phyloP scores from a whole-genome alignment of 495 filamentous ascomycete genomes.

The Ascobolus immersus region DNA sequence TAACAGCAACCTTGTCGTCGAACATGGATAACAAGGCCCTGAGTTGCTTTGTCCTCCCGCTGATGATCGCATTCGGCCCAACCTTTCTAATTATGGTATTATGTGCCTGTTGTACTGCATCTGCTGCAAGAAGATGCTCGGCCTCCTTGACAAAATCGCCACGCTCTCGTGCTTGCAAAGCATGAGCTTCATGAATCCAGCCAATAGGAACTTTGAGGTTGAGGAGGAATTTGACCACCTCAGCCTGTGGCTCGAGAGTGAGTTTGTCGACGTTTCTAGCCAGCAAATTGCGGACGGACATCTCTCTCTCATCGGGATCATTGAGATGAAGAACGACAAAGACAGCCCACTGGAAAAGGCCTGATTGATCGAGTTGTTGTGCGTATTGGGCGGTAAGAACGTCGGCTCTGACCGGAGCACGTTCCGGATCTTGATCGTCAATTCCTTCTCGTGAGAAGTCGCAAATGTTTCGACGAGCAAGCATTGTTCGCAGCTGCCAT shows the following conservation, averaged over 20 bases:
- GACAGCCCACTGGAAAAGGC: slow-evolving; percentile 39
- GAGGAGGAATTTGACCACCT: slow-evolving; percentile 37
- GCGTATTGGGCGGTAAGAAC: slow-evolving; percentile 43
- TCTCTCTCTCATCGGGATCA: slow-evolving; percentile 32
- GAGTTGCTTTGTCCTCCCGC: slow-evolving; percentile 41
- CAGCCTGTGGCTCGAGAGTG: slow-evolving; percentile 23
- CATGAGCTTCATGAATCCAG: slow-evolving; percentile 77
- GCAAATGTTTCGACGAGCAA: slow-evolving; percentile 27
- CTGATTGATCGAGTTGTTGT: slow-evolving; percentile 38
- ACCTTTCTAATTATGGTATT: slow-evolving; percentile 50
- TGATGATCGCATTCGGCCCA: slow-evolving; percentile 53
- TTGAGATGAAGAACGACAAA: slow-evolving; percentile 60
- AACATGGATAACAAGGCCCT: slow-evolving; percentile 42
- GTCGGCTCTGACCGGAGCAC: slow-evolving; percentile 26
- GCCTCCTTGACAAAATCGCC: slow-evolving; percentile 35
- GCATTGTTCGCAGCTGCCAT: slow-evolving; percentile 48
- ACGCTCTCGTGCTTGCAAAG: slow-evolving; percentile 46
- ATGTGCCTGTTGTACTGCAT: slow-evolving; percentile 57
- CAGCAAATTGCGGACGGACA: slow-evolving; percentile 42
- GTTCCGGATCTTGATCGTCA: slow-evolving; percentile 9
- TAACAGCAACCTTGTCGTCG: slow-evolving; percentile 23
- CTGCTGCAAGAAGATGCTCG: slow-evolving; percentile 47
- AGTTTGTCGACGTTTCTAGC: slow-evolving; percentile 36
- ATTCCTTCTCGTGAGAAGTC: slow-evolving; percentile 22
- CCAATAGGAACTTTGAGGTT: no score